Conservation (phyloP, 2,329 filamentous ascomycete genomes). For the Exophiala viscosa region DNA sequence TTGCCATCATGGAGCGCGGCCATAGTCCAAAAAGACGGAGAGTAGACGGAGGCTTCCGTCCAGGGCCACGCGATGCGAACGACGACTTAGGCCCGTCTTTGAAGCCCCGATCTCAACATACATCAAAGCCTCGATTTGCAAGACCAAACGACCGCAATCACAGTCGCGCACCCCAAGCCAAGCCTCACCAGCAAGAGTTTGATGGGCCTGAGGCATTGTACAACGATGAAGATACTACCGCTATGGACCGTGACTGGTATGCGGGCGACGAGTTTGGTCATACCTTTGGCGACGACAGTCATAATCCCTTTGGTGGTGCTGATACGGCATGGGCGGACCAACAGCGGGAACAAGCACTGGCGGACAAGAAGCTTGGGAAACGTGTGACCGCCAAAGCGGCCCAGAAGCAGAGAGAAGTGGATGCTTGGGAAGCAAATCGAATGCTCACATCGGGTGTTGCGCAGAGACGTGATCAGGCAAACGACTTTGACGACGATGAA, state of each 20-base stretch:
- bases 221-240: conserved; percentile 66
- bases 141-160: conserved; percentile 27
- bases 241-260: conserved; percentile 90
- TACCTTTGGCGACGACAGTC: conserved; percentile 83
- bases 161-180: conserved; percentile 29
- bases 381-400: conserved; percentile 69
- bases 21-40: conserved; percentile 63
- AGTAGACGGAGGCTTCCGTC: conserved; percentile 61
- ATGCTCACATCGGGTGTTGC: conserved; percentile 97
- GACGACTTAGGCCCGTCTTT: conserved; percentile 37
- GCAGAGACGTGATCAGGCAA: conserved; percentile 75
- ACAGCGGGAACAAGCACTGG: conserved; percentile 67
- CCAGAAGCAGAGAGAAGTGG: conserved; percentile 88
- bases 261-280: conserved; percentile 80
- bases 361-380: conserved; percentile 74
- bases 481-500: conserved; percentile 89
- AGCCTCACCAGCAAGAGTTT: conserved; percentile 53
- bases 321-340: conserved; percentile 71
- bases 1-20: conserved; percentile 36
- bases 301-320: conserved; percentile 82
- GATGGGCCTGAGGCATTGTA: conserved; percentile 61
- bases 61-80: conserved; percentile 42
- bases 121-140: conserved; percentile 38
- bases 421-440: conserved; percentile 97
- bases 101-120: conserved; percentile 35